Evolutionary conservation across 2,329 filamentous ascomycete species (phyloP), one percentile per base, ranked within the genome.

Genomic region (Pestalotiopsis sp.): DNA sequence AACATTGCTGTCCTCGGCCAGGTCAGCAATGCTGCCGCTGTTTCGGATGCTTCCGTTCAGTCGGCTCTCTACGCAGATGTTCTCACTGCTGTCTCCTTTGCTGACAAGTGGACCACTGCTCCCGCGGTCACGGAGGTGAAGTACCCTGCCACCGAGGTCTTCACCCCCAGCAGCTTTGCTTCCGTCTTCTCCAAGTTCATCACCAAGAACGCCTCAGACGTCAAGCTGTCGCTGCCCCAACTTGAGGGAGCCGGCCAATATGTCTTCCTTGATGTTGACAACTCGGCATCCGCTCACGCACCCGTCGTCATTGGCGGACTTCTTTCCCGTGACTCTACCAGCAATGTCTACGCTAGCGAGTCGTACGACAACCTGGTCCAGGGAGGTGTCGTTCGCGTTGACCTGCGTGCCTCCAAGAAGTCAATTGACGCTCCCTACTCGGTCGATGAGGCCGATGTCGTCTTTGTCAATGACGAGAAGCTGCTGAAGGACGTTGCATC

Each of bases 1-100:
- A 92, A 88, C 71, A 87, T 99, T 72, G 91, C 92, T 49, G 94
- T 98, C 23, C 88, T 99, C 5, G 96, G 96, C 66, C 96, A 99
- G 80, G 95, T 99, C 73, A 82, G 86, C 70, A 90, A 93, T 73
- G 87, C 93, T 71, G 84, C 88, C 69, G 90, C 91, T 69, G 92
- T 96, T 6, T 84, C 89, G 56, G 95, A 98, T 78, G 81, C 87
- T 66, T 91, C 91, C 17, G 83, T 93, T 65, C 93, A 93, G 79
- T 98, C 96, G n/a, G 88, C 88, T 20, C 88, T 99, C 3, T 98
- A 95, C 80, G 90, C 91, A n/a, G 96, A 99, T 79, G 93, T 98
- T 4, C 85, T 98, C 67, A 93, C 95, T 9, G 88, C 95, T 23
- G 85, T 97, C 66, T 90, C 93, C 49, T 97, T 98, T 80, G 91